phyloP scores from a whole-genome alignment of 1,139 yeast species.

The Williopsis jadinii region DNA sequence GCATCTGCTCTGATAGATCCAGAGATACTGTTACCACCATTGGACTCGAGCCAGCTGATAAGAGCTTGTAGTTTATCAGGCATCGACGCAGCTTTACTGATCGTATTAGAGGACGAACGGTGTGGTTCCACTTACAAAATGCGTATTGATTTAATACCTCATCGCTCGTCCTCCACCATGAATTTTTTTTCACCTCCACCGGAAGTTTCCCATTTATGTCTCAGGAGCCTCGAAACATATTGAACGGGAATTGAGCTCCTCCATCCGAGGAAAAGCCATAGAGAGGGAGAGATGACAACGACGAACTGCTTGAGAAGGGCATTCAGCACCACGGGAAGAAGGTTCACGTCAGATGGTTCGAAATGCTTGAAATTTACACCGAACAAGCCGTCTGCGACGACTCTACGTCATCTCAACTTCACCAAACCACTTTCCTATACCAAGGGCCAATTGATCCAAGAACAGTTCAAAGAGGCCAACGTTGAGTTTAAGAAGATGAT shows the following conservation, averaged over 20 bases:
- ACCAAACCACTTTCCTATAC: slow-evolving; percentile 46
- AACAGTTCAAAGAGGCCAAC: slow-evolving; percentile 50
- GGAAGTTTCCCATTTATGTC: too few relatives aligned
- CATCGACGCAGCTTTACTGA: background rate
- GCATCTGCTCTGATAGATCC: slow-evolving; percentile 21
- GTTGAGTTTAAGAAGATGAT: slow-evolving; percentile 55
- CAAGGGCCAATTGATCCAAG: slow-evolving; percentile 59
- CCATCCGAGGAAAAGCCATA: too few relatives aligned
- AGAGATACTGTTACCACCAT: slow-evolving; percentile 6
- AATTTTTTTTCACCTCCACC: too few relatives aligned
- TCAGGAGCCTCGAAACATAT: too few relatives aligned
- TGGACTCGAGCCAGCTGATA: slow-evolving; percentile 1
- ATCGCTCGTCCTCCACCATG: too few relatives aligned
- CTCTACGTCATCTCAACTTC: slow-evolving; percentile 58
- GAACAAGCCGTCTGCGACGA: slow-evolving; percentile 26
- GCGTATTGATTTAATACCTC: too few relatives aligned
- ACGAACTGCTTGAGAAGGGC: too few relatives aligned
- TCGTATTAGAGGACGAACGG: too few relatives aligned
- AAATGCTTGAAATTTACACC: slow-evolving; percentile 21
- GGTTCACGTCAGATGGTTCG: background rate
- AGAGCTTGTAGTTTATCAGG: background rate
- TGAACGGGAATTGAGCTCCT: too few relatives aligned
- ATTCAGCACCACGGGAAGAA: too few relatives aligned
- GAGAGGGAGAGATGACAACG: too few relatives aligned
- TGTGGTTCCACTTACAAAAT: too few relatives aligned